These are phyloP conservation scores for Vaccinium macrocarpon DNA, from an alignment of 148 eudicot species.

Conservation along the genomic window DNA sequence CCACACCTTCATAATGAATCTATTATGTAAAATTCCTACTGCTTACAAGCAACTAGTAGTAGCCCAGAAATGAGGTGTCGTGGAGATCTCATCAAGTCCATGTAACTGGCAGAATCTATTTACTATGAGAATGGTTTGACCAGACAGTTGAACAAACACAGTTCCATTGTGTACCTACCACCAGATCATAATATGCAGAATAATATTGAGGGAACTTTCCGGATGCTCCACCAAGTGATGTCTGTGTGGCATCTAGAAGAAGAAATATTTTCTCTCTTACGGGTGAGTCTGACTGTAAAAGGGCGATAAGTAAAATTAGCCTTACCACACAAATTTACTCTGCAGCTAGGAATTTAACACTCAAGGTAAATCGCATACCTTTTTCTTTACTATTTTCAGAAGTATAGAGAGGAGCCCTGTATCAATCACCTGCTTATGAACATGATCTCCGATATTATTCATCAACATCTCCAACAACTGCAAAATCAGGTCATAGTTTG, in stretches of 20 bases:
- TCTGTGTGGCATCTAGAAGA: conserved; percentile 96
- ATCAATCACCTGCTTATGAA: conserved; percentile 90
- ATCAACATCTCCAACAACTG: conserved; percentile 94
- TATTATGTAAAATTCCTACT: not conserved
- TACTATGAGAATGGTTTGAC: not conserved
- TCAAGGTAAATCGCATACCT: conserved; percentile 38
- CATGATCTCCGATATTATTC: conserved; percentile 91
- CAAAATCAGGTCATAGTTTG: conserved; percentile 17
- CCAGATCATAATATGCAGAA: conserved; percentile 82
- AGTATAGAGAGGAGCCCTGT: conserved; percentile 67
- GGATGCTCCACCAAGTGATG: conserved; percentile 84
- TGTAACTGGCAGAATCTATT: not conserved
- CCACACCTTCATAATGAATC: not conserved
- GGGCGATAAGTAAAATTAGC: conserved; percentile 17
- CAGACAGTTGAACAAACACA: not conserved
- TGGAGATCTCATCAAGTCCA: not conserved
- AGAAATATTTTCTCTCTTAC: conserved; percentile 94
- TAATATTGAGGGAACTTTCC: conserved; percentile 94
- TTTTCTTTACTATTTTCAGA: conserved; percentile 93
- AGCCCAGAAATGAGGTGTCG: not conserved
- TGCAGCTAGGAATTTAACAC: not conserved
- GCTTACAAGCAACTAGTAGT: not conserved
- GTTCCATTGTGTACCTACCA: conserved; percentile 53
- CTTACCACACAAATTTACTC: not conserved
- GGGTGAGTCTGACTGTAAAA: conserved; percentile 71